phyloP scores from a whole-genome alignment of 805 yeast genomes.

The Saccharomycopsis sp. region DNA sequence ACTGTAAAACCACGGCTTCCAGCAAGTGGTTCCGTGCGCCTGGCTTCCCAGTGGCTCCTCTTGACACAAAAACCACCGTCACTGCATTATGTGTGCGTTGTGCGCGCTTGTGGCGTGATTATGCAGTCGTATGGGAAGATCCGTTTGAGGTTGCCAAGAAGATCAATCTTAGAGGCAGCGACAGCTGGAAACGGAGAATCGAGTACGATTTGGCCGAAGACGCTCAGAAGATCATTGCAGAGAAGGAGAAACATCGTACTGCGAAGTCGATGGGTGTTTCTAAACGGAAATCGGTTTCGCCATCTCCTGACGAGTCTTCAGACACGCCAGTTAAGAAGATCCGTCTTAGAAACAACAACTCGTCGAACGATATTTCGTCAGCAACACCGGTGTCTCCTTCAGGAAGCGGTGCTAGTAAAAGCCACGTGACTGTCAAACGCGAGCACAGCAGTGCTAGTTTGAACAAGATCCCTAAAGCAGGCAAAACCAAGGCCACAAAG shows the following conservation, averaged over 20 bases:
- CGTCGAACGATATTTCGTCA: background rate
- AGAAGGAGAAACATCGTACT: constrained; percentile 33
- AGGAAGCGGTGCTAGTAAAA: background rate
- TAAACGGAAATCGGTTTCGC: background rate
- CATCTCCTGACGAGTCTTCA: background rate
- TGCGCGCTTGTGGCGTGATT: constrained; percentile 86
- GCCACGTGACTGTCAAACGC: background rate
- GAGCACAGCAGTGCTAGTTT: constrained; percentile 18
- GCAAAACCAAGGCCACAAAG: background rate
- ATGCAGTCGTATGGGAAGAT: constrained; percentile 81
- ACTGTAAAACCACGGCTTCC: constrained; percentile 55
- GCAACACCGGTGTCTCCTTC: too few relatives aligned
- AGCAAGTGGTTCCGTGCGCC: constrained; percentile 67
- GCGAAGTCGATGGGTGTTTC: background rate
- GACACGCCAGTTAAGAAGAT: constrained; percentile 4
- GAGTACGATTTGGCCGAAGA: constrained; percentile 68
- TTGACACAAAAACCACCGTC: constrained; percentile 30
- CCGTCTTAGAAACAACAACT: constrained; percentile 22
- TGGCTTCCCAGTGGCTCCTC: constrained; percentile 43
- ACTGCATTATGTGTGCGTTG: constrained; percentile 78
- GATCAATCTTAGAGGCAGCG: constrained; percentile 36
- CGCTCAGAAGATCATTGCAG: constrained; percentile 44
- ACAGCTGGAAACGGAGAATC: constrained; percentile 51
- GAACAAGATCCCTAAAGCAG: background rate
- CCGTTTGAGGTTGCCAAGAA: constrained; percentile 61